Conservation (phyloP, 441 rosid species). For the Pelargonium citronellum region DNA sequence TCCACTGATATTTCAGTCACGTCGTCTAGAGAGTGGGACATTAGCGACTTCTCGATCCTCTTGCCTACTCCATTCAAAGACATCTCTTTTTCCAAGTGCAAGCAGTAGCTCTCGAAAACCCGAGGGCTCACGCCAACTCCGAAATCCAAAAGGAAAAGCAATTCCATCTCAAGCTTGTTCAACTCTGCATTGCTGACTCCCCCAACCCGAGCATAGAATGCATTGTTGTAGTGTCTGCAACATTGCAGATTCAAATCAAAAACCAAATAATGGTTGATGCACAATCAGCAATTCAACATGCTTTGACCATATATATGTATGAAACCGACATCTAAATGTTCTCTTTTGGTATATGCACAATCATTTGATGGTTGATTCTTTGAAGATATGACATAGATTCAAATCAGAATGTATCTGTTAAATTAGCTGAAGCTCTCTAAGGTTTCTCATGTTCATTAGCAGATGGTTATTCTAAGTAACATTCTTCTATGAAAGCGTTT, state of each 20-base stretch:
- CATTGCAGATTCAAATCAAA: neutral
- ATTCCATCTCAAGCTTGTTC: conserved; percentile 64
- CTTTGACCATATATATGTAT: neutral
- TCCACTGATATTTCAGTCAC: conserved; percentile 31
- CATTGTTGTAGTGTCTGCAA: conserved; percentile 72
- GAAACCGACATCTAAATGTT: no score
- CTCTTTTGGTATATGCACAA: no score
- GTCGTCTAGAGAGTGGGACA: conserved; percentile 23
- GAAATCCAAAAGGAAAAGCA: conserved; percentile 67
- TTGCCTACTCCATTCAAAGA: conserved; percentile 20
- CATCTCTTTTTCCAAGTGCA: conserved; percentile 65
- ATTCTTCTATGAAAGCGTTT: no score
- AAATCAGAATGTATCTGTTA: no score
- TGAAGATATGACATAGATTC: no score
- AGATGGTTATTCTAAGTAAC: no score
- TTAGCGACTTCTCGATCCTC: conserved; percentile 26
- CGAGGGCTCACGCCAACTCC: conserved; percentile 44
- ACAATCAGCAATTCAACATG: neutral
- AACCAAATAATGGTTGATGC: neutral
- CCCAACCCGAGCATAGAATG: conserved; percentile 61
- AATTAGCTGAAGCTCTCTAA: no score
- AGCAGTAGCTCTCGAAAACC: conserved; percentile 63
- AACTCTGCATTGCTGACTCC: conserved; percentile 70
- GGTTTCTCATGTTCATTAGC: no score
- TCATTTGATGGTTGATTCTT: no score